Evolutionary conservation across 345 rosid genomes (phyloP).

Genomic region (Dimocarpus longan): DNA sequence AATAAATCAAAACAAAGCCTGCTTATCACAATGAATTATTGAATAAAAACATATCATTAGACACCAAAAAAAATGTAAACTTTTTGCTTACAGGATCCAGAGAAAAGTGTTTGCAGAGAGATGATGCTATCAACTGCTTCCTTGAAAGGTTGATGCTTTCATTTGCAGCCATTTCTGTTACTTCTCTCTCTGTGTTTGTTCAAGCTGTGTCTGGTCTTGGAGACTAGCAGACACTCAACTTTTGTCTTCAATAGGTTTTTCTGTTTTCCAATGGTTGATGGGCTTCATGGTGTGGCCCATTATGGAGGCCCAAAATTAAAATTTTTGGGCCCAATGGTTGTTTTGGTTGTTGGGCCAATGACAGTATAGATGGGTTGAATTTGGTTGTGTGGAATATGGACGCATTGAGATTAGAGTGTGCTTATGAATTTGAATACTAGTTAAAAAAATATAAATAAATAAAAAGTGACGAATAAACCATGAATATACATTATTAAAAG

Average conservation of each 20-base stretch:
- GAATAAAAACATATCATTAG: neutral
- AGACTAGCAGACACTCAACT: neutral
- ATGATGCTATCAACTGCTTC: conserved; percentile 48
- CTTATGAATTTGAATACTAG: too few species aligned
- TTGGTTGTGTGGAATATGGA: neutral
- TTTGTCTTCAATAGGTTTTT: neutral
- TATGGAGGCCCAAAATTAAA: neutral
- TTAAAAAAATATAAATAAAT: too few species aligned
- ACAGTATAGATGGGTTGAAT: neutral
- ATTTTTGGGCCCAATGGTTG: neutral
- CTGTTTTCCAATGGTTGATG: neutral
- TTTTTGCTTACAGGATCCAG: conserved; percentile 52
- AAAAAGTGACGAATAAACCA: too few species aligned
- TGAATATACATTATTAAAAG: too few species aligned
- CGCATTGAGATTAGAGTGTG: neutral
- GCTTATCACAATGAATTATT: neutral
- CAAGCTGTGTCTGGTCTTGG: neutral
- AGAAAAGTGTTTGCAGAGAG: conserved; percentile 63
- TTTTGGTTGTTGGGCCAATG: neutral
- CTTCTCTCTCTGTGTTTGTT: too few species aligned
- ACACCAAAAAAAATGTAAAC: neutral
- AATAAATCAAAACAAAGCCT: neutral
- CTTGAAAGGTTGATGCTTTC: conserved; percentile 28
- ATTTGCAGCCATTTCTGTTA: conserved; percentile 17
- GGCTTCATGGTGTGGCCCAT: neutral